These are phyloP conservation scores for Serendipita sp. DNA, from an alignment of 1,284 basidiomycete species.

Conservation along the genomic window DNA sequence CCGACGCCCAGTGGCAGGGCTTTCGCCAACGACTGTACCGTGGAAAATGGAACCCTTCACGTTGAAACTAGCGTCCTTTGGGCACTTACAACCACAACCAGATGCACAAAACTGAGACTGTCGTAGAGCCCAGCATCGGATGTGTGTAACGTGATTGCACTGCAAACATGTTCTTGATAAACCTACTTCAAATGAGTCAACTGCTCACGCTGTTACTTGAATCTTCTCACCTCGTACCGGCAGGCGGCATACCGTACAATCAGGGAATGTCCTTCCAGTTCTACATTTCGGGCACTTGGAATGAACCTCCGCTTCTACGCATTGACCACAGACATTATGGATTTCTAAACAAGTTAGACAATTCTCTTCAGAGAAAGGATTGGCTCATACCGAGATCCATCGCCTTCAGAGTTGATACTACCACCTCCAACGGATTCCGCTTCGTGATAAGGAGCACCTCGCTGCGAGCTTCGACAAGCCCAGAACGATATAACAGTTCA, in stretches of 20 bases:
- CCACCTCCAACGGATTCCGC: neutral
- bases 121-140: neutral
- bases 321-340: neutral
- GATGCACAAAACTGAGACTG: neutral
- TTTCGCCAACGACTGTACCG: no score
- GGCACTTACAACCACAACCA: slow-evolving; percentile 3
- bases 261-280: neutral
- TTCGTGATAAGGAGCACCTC: neutral
- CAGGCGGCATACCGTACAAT: neutral
- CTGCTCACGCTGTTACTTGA: neutral
- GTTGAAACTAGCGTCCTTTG: neutral
- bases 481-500: neutral
- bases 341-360: neutral
- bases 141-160: neutral
- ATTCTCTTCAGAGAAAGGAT: neutral
- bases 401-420: neutral
- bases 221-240: neutral
- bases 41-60: neutral
- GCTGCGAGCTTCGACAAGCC: neutral
- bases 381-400: neutral
- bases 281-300: neutral
- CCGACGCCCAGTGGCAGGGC: no score
- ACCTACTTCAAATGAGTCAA: neutral
- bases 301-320: neutral
- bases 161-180: slow-evolving; percentile 1